A percentile compares a stretch with the other conserved stretches of the same genome.
phyloP scores from a whole-genome alignment of 176 grass and related monocot genomes.

The Carex pumila region DNA sequence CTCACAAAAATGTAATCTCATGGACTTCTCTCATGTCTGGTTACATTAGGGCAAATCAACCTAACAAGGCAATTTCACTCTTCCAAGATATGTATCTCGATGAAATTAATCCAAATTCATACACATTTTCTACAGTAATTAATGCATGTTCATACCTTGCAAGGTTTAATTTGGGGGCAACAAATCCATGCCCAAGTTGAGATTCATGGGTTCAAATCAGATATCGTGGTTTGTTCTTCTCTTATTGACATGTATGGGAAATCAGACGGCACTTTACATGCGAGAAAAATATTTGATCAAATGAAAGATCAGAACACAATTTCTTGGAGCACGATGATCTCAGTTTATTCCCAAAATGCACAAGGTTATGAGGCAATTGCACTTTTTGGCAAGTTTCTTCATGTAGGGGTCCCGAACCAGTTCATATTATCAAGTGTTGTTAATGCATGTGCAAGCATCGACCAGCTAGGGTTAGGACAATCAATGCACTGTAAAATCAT shows the following conservation, averaged over 20 bases:
- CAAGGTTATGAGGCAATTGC: conserved; percentile 38
- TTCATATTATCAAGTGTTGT: conserved; percentile 65
- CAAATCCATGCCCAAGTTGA: conserved; percentile 53
- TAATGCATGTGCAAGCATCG: conserved; percentile 41
- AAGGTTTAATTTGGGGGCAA: conserved; percentile 30
- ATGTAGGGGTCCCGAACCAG: conserved; percentile 40
- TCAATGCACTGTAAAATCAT: conserved; percentile 41
- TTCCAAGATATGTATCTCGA: conserved; percentile 26
- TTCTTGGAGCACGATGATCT: conserved; percentile 68
- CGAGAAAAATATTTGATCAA: conserved; percentile 48
- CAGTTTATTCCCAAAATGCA: conserved; percentile 57
- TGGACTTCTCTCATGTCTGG: conserved; percentile 87
- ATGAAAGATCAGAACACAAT: conserved; percentile 41
- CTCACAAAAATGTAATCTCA: conserved; percentile 38
- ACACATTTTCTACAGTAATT: conserved; percentile 39
- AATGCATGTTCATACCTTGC: conserved; percentile 59
- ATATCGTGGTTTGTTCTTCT: conserved; percentile 39
- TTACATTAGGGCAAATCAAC: conserved; percentile 25
- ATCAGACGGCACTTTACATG: conserved; percentile 29
- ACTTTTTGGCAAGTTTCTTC: conserved; percentile 41
- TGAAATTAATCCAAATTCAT: conserved; percentile 43
- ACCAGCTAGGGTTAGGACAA: conserved; percentile 42
- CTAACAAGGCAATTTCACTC: conserved; percentile 27
- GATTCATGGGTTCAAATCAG: conserved; percentile 24
- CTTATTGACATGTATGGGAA: conserved; percentile 79